Base-by-base conservation (phyloP, 805 yeast species). In the Metschnikowia amazonensis region DNA sequence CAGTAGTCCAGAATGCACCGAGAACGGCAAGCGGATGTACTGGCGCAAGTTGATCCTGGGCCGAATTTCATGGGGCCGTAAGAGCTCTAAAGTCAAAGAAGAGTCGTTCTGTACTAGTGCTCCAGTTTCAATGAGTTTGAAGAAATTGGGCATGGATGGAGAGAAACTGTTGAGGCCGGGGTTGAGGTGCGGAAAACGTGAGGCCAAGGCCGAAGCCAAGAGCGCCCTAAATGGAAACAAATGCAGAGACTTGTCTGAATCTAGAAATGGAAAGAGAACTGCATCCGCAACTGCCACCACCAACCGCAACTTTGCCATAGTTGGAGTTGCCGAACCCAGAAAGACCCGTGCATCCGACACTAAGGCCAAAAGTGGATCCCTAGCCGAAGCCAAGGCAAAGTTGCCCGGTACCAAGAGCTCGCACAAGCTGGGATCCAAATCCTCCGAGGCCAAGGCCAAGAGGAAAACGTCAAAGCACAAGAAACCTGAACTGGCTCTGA, bases 1-100 rank as follows among this genome's bases (percentile, higher is more conserved):
- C 18, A 35, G 38, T 16, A 8, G 4, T 10, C 28, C 28, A 10
- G 38, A 21, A 13, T 23, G 38, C 29, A 35, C 29, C 0, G 38
- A 35, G 9, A 27, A 14, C 29, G 38, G 38, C 28, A 21, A 23
- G 20, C 38, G 38, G 20, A 23, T 21, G 28, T 14, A 23, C 25
- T 37, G 41, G 41, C 41, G 41, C 13, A 17, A n/a, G 25, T 28
- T 37, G 23, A 14, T 37, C 18, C 28, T 14, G 28, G 41, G 41
- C 24, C 41, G 33, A 2, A 18, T 37, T n/a, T 20, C 33, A 5
- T 27, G 41, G 41, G 24, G 33, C 33, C 41, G 41, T 16, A 37
- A 28, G 9, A 37, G 33, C 17, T 37, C 41, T 14, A 25, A 27
- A 25, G 33, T 37, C 25, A 37, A 27, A 16, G 41, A 37, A 14